Evolutionary conservation across 2,329 filamentous ascomycete species (phyloP).

Genomic region (Dactylellina parvicollis): DNA sequence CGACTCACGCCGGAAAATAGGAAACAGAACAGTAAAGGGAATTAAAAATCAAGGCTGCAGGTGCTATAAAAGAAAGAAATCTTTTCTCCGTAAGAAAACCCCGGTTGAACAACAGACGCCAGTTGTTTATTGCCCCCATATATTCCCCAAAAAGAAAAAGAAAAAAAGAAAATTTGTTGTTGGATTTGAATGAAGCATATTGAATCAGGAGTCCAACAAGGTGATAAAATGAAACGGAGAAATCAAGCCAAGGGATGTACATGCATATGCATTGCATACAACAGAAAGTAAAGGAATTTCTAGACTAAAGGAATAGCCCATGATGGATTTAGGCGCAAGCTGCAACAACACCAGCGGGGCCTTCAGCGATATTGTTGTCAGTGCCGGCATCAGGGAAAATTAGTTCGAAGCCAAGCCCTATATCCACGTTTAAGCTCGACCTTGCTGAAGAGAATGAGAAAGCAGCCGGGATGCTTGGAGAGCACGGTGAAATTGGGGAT

Average conservation of each 20-base stretch:
- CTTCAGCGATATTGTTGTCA: neutral
- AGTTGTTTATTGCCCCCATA: slow-evolving; percentile 7
- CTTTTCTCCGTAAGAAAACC: neutral
- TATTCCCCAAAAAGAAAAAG: slow-evolving; percentile 6
- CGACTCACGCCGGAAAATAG: slow-evolving; percentile 25
- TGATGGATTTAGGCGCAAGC: slow-evolving; percentile 30
- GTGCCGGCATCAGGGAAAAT: slow-evolving; percentile 17
- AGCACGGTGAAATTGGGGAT: slow-evolving; percentile 48
- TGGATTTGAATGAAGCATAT: slow-evolving; percentile 14
- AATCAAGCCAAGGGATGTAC: neutral
- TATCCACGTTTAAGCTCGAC: slow-evolving; percentile 38
- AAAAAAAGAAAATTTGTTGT: slow-evolving; percentile 1
- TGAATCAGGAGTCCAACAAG: slow-evolving; percentile 15
- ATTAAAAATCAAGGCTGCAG: slow-evolving; percentile 7
- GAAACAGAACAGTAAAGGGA: slow-evolving; percentile 18
- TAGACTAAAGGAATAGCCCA: neutral
- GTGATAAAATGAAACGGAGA: neutral
- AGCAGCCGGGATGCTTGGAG: slow-evolving; percentile 21
- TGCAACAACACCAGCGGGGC: slow-evolving; percentile 40
- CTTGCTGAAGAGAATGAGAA: slow-evolving; percentile 33
- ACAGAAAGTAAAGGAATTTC: neutral
- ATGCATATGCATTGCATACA: too few relatives aligned
- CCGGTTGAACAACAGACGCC: slow-evolving; percentile 20
- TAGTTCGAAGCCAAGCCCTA: slow-evolving; percentile 40
- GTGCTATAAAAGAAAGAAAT: slow-evolving; percentile 2